Percentiles rank a stretch among this genome's conserved stretches.
Conservation (phyloP, 371 early-diverging fungal species). For the Sporodiniella umbellata region DNA sequence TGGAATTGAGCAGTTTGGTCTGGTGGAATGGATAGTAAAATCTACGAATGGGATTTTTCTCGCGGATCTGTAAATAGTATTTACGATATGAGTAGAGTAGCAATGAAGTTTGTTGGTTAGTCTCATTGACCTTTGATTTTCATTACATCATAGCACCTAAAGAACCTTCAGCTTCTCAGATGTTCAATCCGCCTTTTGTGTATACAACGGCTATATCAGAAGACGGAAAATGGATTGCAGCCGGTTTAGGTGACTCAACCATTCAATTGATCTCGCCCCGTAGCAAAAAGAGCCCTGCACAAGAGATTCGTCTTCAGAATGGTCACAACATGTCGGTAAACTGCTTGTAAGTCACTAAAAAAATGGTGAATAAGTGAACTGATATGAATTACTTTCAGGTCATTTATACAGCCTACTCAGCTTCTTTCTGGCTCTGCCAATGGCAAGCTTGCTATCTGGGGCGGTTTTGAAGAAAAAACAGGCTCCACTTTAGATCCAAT, state of each 20-base stretch:
- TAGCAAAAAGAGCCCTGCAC: conserved; percentile 12
- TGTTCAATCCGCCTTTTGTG: conserved; percentile 53
- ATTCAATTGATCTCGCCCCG: conserved; percentile 23
- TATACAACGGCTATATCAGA: conserved; percentile 26
- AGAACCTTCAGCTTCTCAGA: conserved; percentile 32
- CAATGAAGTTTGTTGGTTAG: neutral
- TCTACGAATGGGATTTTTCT: conserved; percentile 47
- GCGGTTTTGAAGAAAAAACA: neutral
- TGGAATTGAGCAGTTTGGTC: too few species aligned
- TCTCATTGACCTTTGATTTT: neutral
- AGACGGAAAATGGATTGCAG: conserved; percentile 37
- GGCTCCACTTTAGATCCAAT: neutral
- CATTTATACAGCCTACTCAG: conserved; percentile 6
- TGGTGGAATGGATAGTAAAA: conserved; percentile 45
- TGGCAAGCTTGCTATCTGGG: conserved; percentile 21
- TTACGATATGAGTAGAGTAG: conserved; percentile 32
- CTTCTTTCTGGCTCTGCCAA: conserved; percentile 25
- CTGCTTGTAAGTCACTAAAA: conserved; percentile 26
- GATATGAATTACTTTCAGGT: neutral
- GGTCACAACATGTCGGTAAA: conserved; percentile 38
- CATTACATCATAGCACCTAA: conserved; percentile 15
- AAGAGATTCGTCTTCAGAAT: conserved; percentile 19
- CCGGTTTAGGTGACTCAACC: conserved; percentile 41
- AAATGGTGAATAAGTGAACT: neutral
- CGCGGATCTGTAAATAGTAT: conserved; percentile 25